These are phyloP conservation scores for Emericellopsis atlantica DNA, from an alignment of 2,329 filamentous ascomycete genomes.

Conservation along the genomic window DNA sequence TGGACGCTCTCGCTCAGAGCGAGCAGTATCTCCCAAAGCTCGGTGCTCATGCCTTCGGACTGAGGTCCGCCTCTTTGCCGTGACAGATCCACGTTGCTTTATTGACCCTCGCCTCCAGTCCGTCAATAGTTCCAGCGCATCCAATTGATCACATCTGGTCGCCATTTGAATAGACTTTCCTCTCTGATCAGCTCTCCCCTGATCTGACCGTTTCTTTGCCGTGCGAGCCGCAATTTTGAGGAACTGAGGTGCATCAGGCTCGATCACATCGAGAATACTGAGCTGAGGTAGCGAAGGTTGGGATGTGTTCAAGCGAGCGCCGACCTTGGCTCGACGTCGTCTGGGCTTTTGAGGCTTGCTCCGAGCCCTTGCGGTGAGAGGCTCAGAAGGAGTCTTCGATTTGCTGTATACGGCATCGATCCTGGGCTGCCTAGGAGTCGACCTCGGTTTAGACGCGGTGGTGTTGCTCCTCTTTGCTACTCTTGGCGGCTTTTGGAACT, in stretches of 20 bases:
- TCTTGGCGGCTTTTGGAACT: constrained; percentile 13
- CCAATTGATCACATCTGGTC: constrained; percentile 46
- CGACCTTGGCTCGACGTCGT: neutral
- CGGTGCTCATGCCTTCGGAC: too few species aligned
- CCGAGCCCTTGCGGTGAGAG: too few species aligned
- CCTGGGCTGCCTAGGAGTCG: too few species aligned
- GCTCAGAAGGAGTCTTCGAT: too few species aligned
- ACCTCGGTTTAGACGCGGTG: neutral
- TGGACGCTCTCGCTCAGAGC: too few species aligned
- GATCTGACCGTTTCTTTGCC: constrained; percentile 29
- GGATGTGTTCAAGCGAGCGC: neutral
- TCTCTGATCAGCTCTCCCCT: constrained; percentile 41
- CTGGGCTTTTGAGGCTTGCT: constrained; percentile 2
- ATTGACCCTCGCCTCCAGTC: constrained; percentile 45
- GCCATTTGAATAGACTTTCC: constrained; percentile 48
- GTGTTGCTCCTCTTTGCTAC: constrained; percentile 8
- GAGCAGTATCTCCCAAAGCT: too few species aligned
- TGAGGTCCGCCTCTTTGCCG: constrained; percentile 6
- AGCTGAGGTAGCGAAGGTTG: constrained; percentile 27
- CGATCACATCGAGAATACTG: constrained; percentile 49
- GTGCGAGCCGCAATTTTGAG: constrained; percentile 49
- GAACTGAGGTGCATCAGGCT: constrained; percentile 39
- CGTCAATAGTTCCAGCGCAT: constrained; percentile 37
- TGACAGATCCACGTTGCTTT: constrained; percentile 23
- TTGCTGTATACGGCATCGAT: too few species aligned